Conservation (phyloP, 1,284 basidiomycete species). For the Limonomyces culmigenus region DNA sequence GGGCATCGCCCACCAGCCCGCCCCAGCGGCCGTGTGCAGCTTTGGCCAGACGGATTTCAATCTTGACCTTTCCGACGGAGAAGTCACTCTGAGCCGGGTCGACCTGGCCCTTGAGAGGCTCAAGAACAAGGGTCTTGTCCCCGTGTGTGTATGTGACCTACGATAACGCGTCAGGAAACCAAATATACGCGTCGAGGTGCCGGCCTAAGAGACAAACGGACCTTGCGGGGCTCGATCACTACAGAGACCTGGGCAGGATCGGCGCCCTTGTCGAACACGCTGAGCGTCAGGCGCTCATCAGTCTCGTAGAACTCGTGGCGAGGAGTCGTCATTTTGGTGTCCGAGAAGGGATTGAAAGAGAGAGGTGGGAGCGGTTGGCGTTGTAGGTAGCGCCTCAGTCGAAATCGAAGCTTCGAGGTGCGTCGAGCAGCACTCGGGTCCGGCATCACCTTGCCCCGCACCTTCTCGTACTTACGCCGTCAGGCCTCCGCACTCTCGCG, state of each 20-base stretch:
- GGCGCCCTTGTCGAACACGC: constrained; percentile 67
- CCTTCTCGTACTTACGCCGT: no score
- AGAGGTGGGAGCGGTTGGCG: background rate
- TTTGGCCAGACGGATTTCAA: constrained; percentile 61
- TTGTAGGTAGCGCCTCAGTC: background rate
- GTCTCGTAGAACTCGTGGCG: constrained; percentile 87
- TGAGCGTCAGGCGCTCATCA: constrained; percentile 55
- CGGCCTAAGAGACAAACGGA: constrained; percentile 11
- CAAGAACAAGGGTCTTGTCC: constrained; percentile 43
- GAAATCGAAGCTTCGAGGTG: no score
- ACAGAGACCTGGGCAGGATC: constrained; percentile 48
- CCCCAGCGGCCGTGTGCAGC: constrained; percentile 56
- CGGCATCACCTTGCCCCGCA: no score
- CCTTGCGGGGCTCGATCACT: constrained; percentile 46
- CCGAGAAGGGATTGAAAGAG: background rate
- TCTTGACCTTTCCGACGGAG: constrained; percentile 69
- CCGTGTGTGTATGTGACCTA: constrained; percentile 47
- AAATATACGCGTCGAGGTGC: constrained; percentile 5
- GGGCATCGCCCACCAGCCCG: constrained; percentile 50
- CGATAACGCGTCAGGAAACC: constrained; percentile 2
- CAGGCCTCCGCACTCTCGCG: no score
- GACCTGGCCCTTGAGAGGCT: constrained; percentile 73
- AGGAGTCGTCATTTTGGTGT: background rate
- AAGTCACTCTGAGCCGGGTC: constrained; percentile 42
- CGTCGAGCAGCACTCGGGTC: no score